Evolutionary conservation across 345 rosid genomes (phyloP), one percentile per base, ranked within the genome.

Genomic region (Bretschneidera sinensis): DNA sequence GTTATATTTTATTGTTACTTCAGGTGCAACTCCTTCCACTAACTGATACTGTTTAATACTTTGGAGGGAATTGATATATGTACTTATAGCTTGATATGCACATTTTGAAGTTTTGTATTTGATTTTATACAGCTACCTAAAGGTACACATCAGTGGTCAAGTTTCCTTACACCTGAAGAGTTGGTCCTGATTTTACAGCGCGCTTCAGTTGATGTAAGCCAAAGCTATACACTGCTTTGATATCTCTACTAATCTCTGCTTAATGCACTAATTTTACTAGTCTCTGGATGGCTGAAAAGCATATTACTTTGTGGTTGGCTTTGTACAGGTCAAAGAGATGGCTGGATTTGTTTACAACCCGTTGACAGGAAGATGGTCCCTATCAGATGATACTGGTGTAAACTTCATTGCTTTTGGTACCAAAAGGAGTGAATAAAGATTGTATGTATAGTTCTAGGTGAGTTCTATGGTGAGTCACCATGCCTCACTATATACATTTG

Each of bases 61-160:
- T 9, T 4, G 45, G 15, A 7, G 45, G 45, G 15, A 39, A 39
- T 39, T 11, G 6, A 39, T 39, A 39, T 1, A n/a, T n/a, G 9
- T 39, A 5, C 10, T 39, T 11, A 5, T 39, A 39, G 16, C 10
- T 9, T 39, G 2, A 39, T 39, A 9, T 11, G 33, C 33, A 28
- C 33, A 28, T 28, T 28, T 28, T 8, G 33, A 28, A 28, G 33
- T 2, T 28, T 28, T 21, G 55, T 69, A 2, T 51, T 58, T 0
- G 64, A 52, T 58, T 25, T 24, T 21, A 1, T 59, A 31, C 95
- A 94, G 97, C 91, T 94, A 65, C 99, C 97, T 1, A 81, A 80
- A 72, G 97, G 97, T 48, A 90, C 99, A 11, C 99, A 94, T 72
- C 83, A 78, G 54, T 90, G 86, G 82, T 87, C 96, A 47, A 86